A percentile compares a stretch with the other conserved stretches of the same genome.
These are phyloP conservation scores for Russula sp. DNA, from an alignment of 768 basidiomycete species.

Conservation along the genomic window DNA sequence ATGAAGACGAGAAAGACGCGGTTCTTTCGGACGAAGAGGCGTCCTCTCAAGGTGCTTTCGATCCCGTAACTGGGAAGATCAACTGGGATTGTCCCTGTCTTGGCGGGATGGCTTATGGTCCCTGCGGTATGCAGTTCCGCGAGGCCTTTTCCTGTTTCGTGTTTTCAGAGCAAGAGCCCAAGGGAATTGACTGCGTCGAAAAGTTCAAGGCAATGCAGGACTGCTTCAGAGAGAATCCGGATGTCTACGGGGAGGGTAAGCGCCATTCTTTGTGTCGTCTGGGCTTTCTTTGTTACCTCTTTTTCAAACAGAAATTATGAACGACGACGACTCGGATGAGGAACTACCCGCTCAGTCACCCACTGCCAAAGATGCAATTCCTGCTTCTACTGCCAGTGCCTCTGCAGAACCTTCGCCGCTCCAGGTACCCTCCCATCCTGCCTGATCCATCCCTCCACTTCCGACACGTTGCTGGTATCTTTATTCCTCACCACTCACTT, in stretches of 20 bases:
- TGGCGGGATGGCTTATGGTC: constrained; percentile 97
- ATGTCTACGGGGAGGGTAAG: constrained; percentile 92
- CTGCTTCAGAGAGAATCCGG: constrained; percentile 94
- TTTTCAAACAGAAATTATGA: constrained; percentile 19
- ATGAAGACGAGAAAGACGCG: constrained; percentile 15
- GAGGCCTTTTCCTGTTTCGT: constrained; percentile 98
- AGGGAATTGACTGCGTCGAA: constrained; percentile 96
- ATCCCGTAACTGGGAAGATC: constrained; percentile 97
- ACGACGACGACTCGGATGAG: constrained; percentile 21
- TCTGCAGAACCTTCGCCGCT: not conserved
- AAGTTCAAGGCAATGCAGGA: constrained; percentile 97
- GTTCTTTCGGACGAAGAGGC: constrained; percentile 28
- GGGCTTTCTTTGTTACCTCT: not conserved
- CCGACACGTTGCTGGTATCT: constrained; percentile 11
- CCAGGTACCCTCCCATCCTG: not conserved
- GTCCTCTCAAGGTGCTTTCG: constrained; percentile 57
- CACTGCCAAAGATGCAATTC: not conserved
- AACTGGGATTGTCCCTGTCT: constrained; percentile 99
- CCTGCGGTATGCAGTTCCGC: constrained; percentile 89
- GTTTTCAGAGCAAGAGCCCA: constrained; percentile 89
- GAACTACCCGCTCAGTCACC: constrained; percentile 1
- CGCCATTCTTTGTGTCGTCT: constrained; percentile 11
- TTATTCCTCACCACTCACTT: constrained; percentile 24
- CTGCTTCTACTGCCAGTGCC: not conserved
- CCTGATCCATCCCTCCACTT: not conserved